phyloP scores from a whole-genome alignment of 2,329 filamentous ascomycete species.

The Davidsoniella australis region DNA sequence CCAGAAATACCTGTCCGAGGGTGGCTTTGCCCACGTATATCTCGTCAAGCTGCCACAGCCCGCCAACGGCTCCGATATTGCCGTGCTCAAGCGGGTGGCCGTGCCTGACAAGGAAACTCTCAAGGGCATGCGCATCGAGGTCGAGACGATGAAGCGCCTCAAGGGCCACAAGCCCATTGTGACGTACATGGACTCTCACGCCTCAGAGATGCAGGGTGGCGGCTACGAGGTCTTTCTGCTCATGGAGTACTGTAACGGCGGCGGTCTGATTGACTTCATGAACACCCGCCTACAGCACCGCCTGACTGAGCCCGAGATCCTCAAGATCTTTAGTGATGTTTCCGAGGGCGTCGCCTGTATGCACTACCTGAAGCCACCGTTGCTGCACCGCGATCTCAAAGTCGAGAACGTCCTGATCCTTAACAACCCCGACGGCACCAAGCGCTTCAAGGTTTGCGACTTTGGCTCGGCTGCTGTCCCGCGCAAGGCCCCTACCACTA shows the following conservation, averaged over 20 bases:
- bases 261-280: slow-evolving; percentile 98
- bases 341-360: slow-evolving; percentile 94
- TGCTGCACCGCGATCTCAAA: slow-evolving; percentile 89
- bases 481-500: slow-evolving; percentile 66
- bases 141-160: slow-evolving; percentile 99
- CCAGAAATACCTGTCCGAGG: slow-evolving; percentile 94
- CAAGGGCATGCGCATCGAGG: slow-evolving; percentile 92
- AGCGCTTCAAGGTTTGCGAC: slow-evolving; percentile 89
- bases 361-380: slow-evolving; percentile 90
- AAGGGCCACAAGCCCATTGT: slow-evolving; percentile 94
- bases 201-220: slow-evolving; percentile 77
- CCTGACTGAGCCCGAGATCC: slow-evolving; percentile 89
- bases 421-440: slow-evolving; percentile 37
- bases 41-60: slow-evolving; percentile 72
- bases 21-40: slow-evolving; percentile 96
- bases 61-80: slow-evolving; percentile 60
- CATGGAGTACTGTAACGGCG: slow-evolving; percentile 94
- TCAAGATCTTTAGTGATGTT: slow-evolving; percentile 92
- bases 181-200: slow-evolving; percentile 96
- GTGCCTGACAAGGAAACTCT: slow-evolving; percentile 91
- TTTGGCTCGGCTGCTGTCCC: slow-evolving; percentile 86
- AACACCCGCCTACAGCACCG: slow-evolving; percentile 93
- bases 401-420: slow-evolving; percentile 95
- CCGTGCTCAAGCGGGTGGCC: slow-evolving; percentile 85
- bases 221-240: slow-evolving; percentile 96